Percentiles rank a stretch among this genome's conserved stretches.
These are phyloP conservation scores for Willaertia magna DNA, from an alignment of 208 protist genomes.

Conservation along the genomic window DNA sequence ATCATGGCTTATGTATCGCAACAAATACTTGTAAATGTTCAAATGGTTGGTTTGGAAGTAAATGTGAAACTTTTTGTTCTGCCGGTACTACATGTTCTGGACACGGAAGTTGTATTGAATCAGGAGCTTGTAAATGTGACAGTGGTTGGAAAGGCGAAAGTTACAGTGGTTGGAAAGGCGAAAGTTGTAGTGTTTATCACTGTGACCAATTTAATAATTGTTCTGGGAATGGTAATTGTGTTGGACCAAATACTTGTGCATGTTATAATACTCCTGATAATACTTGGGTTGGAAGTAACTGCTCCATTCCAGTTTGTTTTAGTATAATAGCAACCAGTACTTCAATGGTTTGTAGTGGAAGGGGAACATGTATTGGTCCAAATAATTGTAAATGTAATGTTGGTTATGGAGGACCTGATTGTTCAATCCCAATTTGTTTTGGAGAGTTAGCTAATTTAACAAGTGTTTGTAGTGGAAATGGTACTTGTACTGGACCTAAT, in stretches of 20 bases:
- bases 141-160: not conserved
- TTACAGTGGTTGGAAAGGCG: not conserved
- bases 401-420: not conserved
- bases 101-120: not conserved
- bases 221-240: conserved; percentile 2
- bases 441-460: not conserved
- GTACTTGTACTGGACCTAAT: not conserved
- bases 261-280: not conserved
- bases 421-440: not conserved
- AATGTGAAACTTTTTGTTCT: not conserved
- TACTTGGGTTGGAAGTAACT: not conserved
- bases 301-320: not conserved
- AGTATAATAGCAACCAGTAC: not conserved
- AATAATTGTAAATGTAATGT: not conserved
- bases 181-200: not conserved
- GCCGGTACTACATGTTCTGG: not conserved
- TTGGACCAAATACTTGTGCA: not conserved
- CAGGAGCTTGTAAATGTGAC: not conserved
- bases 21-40: not conserved
- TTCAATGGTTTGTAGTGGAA: not conserved
- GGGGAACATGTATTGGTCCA: not conserved
- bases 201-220: not conserved
- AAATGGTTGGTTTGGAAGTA: not conserved
- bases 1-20: not conserved
- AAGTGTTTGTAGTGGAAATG: not conserved